Evolutionary conservation across 2,329 filamentous ascomycete genomes (phyloP).

Genomic region (Epichloe elymi): DNA sequence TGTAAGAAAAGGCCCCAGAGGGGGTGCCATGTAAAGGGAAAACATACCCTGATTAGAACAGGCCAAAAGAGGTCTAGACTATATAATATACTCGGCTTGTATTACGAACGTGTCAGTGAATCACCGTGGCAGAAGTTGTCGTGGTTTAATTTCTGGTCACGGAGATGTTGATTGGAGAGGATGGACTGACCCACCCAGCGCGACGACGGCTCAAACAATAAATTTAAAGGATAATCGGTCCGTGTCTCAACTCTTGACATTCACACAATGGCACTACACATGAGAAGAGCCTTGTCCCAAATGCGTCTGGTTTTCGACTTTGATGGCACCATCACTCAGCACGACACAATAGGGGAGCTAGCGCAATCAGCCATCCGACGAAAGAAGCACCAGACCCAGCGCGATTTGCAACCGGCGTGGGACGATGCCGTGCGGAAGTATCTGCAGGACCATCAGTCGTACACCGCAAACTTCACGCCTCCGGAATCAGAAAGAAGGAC

Average conservation of each 20-base stretch:
- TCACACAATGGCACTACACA: too few relatives aligned
- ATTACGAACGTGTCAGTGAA: neutral
- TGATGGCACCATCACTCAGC: constrained; percentile 43
- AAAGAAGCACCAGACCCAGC: constrained; percentile 14
- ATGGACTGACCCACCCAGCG: too few relatives aligned
- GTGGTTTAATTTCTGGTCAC: too few relatives aligned
- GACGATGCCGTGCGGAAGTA: constrained; percentile 32
- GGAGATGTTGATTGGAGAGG: neutral
- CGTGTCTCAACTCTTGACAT: too few relatives aligned
- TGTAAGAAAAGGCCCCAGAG: neutral
- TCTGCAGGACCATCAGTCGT: constrained; percentile 25
- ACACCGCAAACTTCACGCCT: constrained; percentile 22
- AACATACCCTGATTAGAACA: constrained; percentile 15
- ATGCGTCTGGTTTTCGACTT: constrained; percentile 44
- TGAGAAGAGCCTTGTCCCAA: neutral
- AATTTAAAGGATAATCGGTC: too few relatives aligned
- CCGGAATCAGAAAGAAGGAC: constrained; percentile 19
- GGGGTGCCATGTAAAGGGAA: neutral
- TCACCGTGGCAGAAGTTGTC: neutral
- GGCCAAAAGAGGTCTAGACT: constrained; percentile 3
- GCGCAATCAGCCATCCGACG: constrained; percentile 28
- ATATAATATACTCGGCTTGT: neutral
- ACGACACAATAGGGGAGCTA: constrained; percentile 39
- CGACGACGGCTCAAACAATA: too few relatives aligned
- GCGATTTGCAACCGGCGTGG: constrained; percentile 28